Evolutionary conservation across 257 asterid genomes (phyloP), one percentile per base, ranked within the genome.

Genomic region (Verbena officinalis): DNA sequence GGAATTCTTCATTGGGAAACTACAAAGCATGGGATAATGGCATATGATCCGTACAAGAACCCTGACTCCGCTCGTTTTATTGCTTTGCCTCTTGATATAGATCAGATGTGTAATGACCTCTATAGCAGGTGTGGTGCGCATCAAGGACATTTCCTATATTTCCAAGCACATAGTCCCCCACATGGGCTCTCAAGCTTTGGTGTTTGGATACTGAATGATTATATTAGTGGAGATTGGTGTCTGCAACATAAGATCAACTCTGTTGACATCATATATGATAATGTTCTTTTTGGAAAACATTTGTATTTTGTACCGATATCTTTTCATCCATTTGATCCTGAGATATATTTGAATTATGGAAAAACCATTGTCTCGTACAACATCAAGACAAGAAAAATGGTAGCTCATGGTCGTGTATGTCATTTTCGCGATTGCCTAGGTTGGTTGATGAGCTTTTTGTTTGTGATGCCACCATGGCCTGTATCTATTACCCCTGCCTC

Each of bases 1-100:
- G 55, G 55, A 20, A 49, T 20, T 21, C 33, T 49, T 4, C 55
- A 49, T n/a, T 49, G 55, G 55, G 12, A 20, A 12, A 51, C 57
- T 11, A 2, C 7, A 10, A 10, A 22, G 13, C 34, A 51, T 22
- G 57, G 34, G 8, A 51, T 51, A 22, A 22, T 51, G 0, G 55
- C 34, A 4, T 50, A 50, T 50, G 34, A 50, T 50, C 57, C 36
- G 10, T 22, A 51, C 38, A 1, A 23, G 2, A 46, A 17, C 22
- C 53, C 27, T 46, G 53, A 46, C 13, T 17, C 12, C 13, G 7
- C 17, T 13, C 53, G 38, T 19, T 14, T 52, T 52, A 52, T 52
- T 24, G 19, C 38, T 4, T 52, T 23, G 19, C 58, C 58, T 14
- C 17, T 34, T 51, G 36, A 51, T 22, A 23, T 19, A 10, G 31